Conservation (phyloP, 768 basidiomycete genomes). For the Artomyces pyxidatus region DNA sequence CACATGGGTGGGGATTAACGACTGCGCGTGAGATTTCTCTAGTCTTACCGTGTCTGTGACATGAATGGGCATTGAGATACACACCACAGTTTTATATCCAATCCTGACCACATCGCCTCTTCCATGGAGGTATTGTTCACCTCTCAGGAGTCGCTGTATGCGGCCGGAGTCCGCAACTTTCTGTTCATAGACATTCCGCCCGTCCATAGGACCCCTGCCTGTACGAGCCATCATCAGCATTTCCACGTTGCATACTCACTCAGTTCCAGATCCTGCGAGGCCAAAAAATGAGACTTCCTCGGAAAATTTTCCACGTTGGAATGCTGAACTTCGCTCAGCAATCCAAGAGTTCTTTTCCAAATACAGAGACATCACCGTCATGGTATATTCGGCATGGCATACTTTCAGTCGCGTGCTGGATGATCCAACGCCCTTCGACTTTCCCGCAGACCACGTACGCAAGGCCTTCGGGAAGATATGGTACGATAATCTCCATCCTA, state of each 20-base stretch:
- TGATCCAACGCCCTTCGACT: constrained; percentile 33
- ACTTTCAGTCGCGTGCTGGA: constrained; percentile 41
- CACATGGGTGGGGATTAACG: constrained; percentile 64
- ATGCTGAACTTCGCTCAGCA: constrained; percentile 27
- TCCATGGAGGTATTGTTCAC: constrained; percentile 31
- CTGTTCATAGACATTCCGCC: constrained; percentile 55
- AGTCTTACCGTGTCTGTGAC: too few species aligned
- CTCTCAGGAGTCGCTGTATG: constrained; percentile 41
- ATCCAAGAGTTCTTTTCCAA: constrained; percentile 30
- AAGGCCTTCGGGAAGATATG: constrained; percentile 35
- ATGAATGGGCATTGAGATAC: too few species aligned
- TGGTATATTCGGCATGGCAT: constrained; percentile 42
- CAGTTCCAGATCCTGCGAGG: not conserved
- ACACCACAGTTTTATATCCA: constrained; percentile 1
- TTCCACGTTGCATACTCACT: not conserved
- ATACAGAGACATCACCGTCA: constrained; percentile 35
- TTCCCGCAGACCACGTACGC: constrained; percentile 25
- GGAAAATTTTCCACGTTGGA: too few species aligned
- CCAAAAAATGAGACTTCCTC: too few species aligned
- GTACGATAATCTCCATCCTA: constrained; percentile 47
- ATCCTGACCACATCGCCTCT: constrained; percentile 18
- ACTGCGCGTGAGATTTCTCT: constrained; percentile 43
- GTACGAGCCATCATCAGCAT: constrained; percentile 11
- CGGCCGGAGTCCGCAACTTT: constrained; percentile 40
- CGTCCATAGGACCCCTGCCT: constrained; percentile 39